phyloP scores from a whole-genome alignment of 1,284 basidiomycete species.

The Ceratobasidium papillatum region DNA sequence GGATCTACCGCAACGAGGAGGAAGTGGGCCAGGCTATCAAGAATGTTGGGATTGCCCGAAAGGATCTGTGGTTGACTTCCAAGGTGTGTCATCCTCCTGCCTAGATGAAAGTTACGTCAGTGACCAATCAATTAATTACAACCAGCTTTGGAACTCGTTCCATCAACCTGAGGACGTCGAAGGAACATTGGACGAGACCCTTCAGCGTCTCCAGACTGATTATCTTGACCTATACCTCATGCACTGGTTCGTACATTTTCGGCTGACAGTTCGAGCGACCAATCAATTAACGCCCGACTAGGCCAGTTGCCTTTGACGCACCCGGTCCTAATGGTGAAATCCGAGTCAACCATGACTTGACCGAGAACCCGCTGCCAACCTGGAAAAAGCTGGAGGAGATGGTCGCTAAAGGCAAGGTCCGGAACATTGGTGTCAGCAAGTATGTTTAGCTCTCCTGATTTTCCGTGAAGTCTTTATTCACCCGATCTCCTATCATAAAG shows the following conservation, averaged over 20 bases:
- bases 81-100: slow-evolving; percentile 44
- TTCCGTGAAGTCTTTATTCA: neutral
- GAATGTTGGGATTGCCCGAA: slow-evolving; percentile 55
- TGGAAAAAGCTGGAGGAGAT: slow-evolving; percentile 59
- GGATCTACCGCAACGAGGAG: slow-evolving; percentile 51
- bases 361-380: slow-evolving; percentile 73
- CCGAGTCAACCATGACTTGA: slow-evolving; percentile 68
- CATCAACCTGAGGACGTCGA: slow-evolving; percentile 55
- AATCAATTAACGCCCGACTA: slow-evolving; percentile 54
- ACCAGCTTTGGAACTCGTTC: slow-evolving; percentile 52
- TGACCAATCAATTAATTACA: neutral
- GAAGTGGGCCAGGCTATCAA: slow-evolving; percentile 58
- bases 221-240: slow-evolving; percentile 64
- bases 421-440: slow-evolving; percentile 59
- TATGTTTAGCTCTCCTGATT: slow-evolving; percentile 42
- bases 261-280: slow-evolving; percentile 49
- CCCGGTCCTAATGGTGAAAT: slow-evolving; percentile 53
- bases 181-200: slow-evolving; percentile 55
- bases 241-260: slow-evolving; percentile 51
- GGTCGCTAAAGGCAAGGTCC: slow-evolving; percentile 55
- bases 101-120: neutral
- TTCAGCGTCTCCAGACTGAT: slow-evolving; percentile 56
- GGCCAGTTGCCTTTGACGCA: slow-evolving; percentile 76
- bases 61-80: slow-evolving; percentile 58
- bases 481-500: slow-evolving; percentile 49